Percentiles rank a stretch among this genome's conserved stretches.
phyloP scores from a whole-genome alignment of 1,139 yeast species.

The Sugiyamaella japonica region DNA sequence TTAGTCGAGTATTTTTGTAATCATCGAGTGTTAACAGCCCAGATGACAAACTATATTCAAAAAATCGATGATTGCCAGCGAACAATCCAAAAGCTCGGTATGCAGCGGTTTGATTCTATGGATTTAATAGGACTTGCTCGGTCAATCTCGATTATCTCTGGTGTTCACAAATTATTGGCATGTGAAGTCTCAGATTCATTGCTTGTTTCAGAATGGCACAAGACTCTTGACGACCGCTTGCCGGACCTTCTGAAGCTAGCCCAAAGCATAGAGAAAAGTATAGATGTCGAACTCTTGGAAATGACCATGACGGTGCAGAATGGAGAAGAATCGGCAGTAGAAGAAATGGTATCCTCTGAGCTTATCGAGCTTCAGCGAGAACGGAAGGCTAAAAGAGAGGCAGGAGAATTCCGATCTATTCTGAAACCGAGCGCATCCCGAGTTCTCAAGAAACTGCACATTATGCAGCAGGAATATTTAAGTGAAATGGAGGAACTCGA shows the following conservation, averaged over 20 bases:
- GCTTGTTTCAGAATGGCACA: conserved; percentile 13
- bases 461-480: conserved; percentile 27
- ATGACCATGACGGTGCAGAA: background rate
- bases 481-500: conserved; percentile 27
- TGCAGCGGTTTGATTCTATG: conserved; percentile 48
- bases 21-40: conserved; percentile 43
- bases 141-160: conserved; percentile 40
- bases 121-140: conserved; percentile 49
- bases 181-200: conserved; percentile 1
- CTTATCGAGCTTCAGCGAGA: conserved; percentile 15
- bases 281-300: background rate
- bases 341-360: conserved; percentile 20
- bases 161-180: conserved; percentile 22
- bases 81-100: conserved; percentile 51
- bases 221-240: conserved; percentile 16
- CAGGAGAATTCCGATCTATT: conserved; percentile 25
- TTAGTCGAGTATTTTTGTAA: conserved; percentile 56
- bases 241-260: conserved; percentile 14
- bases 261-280: conserved; percentile 5
- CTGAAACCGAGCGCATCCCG: conserved; percentile 31
- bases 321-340: conserved; percentile 15
- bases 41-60: conserved; percentile 36
- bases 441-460: conserved; percentile 30
- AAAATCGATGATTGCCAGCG: conserved; percentile 54
- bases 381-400: conserved; percentile 22